Conservation (phyloP, 768 basidiomycete genomes). For the Russula emetica region DNA sequence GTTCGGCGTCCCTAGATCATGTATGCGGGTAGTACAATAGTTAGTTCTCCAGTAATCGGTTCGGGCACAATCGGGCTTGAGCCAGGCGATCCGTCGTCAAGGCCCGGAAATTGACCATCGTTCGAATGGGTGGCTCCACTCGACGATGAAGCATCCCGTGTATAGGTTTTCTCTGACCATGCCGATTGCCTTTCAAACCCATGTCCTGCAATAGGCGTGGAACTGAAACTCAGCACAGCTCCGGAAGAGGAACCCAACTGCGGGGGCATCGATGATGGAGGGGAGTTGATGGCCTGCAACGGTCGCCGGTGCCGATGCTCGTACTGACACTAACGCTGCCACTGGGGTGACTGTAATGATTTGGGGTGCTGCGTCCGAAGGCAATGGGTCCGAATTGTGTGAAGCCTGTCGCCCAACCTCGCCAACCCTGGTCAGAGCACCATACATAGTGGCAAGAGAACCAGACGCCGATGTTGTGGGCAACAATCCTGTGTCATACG, state of each 20-base stretch:
- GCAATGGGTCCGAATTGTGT: slow-evolving; percentile 5
- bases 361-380: slow-evolving; percentile 17
- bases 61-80: not conserved
- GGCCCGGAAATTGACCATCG: slow-evolving; percentile 5
- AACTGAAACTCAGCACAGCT: not conserved
- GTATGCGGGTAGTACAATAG: slow-evolving; percentile 12
- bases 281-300: slow-evolving; percentile 11
- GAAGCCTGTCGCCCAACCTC: slow-evolving; percentile 6
- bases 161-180: slow-evolving; percentile 9
- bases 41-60: not conserved
- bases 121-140: not conserved
- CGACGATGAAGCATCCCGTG: not conserved
- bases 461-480: not conserved
- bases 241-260: not conserved
- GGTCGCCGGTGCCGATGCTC: slow-evolving; percentile 3
- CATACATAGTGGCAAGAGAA: not conserved
- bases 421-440: not conserved
- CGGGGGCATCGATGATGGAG: slow-evolving; percentile 6
- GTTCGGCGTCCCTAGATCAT: not conserved
- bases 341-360: not conserved
- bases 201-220: not conserved
- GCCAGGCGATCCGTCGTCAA: not conserved
- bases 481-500: not conserved
- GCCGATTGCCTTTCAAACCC: not conserved
- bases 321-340: not conserved